Evolutionary conservation across 225 moss, liverwort and hornwort genomes (phyloP).

Genomic region (Marchantia polymorpha): DNA sequence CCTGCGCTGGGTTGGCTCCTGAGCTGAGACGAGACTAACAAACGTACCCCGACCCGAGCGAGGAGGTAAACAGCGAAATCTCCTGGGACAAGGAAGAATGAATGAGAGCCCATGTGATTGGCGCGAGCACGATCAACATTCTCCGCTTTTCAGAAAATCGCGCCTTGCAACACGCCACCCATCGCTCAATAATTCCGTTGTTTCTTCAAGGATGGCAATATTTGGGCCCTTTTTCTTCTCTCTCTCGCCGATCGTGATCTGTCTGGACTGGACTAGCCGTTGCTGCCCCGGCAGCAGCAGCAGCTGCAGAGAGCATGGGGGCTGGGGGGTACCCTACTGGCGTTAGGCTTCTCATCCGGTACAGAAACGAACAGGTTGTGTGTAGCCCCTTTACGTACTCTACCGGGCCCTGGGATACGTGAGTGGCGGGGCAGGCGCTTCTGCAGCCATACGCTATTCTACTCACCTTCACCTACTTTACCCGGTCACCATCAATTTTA

Average conservation of each 20-base stretch:
- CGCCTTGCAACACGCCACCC: not conserved
- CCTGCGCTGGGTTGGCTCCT: too few relatives aligned
- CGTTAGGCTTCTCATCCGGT: not conserved
- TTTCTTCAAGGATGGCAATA: not conserved
- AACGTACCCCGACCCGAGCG: too few relatives aligned
- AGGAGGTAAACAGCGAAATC: too few relatives aligned
- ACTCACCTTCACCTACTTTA: not conserved
- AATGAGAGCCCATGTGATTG: not conserved
- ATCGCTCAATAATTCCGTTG: constrained; percentile 7
- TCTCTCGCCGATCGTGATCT: not conserved
- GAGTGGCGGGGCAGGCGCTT: not conserved
- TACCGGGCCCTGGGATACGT: not conserved
- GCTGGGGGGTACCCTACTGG: not conserved
- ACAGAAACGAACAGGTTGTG: not conserved
- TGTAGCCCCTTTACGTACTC: not conserved
- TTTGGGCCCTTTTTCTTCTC: not conserved
- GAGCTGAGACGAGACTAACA: too few relatives aligned
- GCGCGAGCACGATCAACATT: constrained; percentile 3
- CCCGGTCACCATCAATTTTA: not conserved
- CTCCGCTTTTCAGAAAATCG: constrained; percentile 6
- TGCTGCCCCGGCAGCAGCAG: not conserved
- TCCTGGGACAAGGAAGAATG: not conserved
- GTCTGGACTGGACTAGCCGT: constrained; percentile 7
- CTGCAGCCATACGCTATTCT: not conserved
- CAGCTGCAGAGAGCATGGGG: not conserved